Evolutionary conservation across 2,329 filamentous ascomycete genomes (phyloP).

Genomic region (Xylaria sp.): DNA sequence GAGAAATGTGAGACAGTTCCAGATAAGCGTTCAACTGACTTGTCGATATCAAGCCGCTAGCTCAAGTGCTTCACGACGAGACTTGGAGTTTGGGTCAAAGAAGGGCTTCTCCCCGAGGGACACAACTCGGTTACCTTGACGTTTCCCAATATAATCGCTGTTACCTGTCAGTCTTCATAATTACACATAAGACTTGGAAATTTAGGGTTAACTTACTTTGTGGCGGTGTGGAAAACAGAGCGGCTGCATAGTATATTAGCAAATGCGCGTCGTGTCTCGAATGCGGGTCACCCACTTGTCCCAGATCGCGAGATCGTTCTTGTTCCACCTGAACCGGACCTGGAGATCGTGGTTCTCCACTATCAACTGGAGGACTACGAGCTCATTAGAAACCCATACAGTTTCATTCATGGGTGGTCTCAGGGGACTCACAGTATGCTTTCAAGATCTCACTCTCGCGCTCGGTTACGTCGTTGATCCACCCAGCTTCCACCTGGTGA

Average conservation of each 20-base stretch:
- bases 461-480: conserved; percentile 58
- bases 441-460: conserved; percentile 58
- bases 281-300: conserved; percentile 52
- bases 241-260: conserved; percentile 13
- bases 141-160: conserved; percentile 55
- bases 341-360: conserved; percentile 61
- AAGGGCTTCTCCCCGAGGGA: conserved; percentile 53
- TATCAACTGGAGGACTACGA: conserved; percentile 47
- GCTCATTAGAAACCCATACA: background rate
- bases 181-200: conserved; percentile 52
- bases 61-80: conserved; percentile 44
- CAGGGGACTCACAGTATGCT: conserved; percentile 44
- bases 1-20: too few relatives aligned
- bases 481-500: conserved; percentile 46
- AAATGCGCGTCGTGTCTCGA: too few relatives aligned
- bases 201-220: conserved; percentile 45
- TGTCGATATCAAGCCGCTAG: background rate
- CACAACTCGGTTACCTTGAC: conserved; percentile 50
- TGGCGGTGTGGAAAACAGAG: conserved; percentile 53
- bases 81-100: conserved; percentile 47
- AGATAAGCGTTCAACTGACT: background rate
- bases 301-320: conserved; percentile 65
- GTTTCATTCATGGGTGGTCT: conserved; percentile 45
- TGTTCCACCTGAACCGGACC: conserved; percentile 56
- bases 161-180: background rate